Percentiles rank a stretch among this genome's conserved stretches.
Conservation (phyloP, 2,329 filamentous ascomycete species). For the Scopulariopsis brevicaulis region DNA sequence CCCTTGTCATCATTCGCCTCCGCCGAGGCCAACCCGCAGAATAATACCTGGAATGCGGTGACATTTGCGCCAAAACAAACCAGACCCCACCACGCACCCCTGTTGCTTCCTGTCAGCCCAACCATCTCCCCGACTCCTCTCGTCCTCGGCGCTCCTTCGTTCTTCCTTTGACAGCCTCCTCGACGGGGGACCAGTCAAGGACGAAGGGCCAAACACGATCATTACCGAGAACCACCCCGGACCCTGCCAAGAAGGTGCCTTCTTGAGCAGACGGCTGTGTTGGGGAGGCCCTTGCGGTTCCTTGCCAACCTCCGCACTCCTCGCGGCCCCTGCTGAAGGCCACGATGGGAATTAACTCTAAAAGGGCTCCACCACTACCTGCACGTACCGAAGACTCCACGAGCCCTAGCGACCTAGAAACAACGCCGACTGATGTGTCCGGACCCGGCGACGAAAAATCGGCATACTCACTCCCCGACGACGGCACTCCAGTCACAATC, state of each 20-base stretch:
- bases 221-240: not conserved
- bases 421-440: slow-evolving; percentile 60
- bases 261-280: slow-evolving; percentile 1
- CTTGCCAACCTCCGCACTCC: slow-evolving; percentile 1
- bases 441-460: slow-evolving; percentile 58
- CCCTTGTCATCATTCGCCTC: slow-evolving; percentile 1
- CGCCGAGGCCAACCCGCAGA: not conserved
- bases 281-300: not conserved
- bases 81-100: not conserved
- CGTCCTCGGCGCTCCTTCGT: not conserved
- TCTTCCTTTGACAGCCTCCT: not conserved
- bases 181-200: not conserved
- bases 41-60: slow-evolving; percentile 4
- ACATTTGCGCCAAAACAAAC: slow-evolving; percentile 3
- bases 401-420: slow-evolving; percentile 31
- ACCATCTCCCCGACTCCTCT: not conserved
- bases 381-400: slow-evolving; percentile 68
- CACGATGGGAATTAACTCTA: slow-evolving; percentile 45
- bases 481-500: slow-evolving; percentile 88
- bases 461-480: slow-evolving; percentile 70
- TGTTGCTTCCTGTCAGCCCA: slow-evolving; percentile 1
- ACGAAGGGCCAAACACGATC: not conserved
- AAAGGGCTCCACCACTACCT: slow-evolving; percentile 55
- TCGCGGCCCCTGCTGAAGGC: slow-evolving; percentile 8
- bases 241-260: not conserved